Evolutionary conservation across 306 rosid species (phyloP).

Genomic region (Prunus persica): DNA sequence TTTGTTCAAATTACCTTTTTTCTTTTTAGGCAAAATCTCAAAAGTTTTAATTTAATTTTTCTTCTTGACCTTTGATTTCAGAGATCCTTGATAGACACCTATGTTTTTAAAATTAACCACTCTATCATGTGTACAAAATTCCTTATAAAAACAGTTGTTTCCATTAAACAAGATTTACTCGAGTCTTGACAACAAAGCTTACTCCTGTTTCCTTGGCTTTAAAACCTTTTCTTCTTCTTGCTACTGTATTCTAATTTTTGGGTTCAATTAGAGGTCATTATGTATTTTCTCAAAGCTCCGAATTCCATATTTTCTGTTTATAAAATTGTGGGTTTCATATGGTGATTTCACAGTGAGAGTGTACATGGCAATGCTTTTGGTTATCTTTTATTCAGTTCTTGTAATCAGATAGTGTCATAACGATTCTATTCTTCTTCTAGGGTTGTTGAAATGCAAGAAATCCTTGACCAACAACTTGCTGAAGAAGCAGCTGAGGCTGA

Average conservation of each 20-base stretch:
- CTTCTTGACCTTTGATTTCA: not conserved
- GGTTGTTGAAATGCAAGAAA: conserved; percentile 99
- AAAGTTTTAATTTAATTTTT: not conserved
- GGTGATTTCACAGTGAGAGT: not conserved
- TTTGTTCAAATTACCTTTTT: not conserved
- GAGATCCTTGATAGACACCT: not conserved
- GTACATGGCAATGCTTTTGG: not conserved
- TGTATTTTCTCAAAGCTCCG: not conserved
- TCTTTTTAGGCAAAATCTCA: not conserved
- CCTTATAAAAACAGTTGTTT: not conserved
- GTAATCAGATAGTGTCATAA: conserved; percentile 6
- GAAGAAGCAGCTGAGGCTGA: conserved; percentile 99
- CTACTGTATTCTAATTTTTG: not conserved
- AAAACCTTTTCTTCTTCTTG: not conserved
- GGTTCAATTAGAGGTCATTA: not conserved
- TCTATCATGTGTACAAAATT: not conserved
- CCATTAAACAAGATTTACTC: not conserved
- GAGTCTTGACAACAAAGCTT: not conserved
- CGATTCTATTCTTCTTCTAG: conserved; percentile 31
- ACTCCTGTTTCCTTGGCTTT: not conserved
- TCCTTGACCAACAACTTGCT: conserved; percentile 90
- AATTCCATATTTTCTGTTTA: not conserved
- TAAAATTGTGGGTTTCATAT: not conserved
- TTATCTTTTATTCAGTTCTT: conserved; percentile 13
- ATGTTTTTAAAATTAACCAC: not conserved